phyloP scores from a whole-genome alignment of 495 filamentous ascomycete genomes.

The Hypomontagnella submonticulosa region DNA sequence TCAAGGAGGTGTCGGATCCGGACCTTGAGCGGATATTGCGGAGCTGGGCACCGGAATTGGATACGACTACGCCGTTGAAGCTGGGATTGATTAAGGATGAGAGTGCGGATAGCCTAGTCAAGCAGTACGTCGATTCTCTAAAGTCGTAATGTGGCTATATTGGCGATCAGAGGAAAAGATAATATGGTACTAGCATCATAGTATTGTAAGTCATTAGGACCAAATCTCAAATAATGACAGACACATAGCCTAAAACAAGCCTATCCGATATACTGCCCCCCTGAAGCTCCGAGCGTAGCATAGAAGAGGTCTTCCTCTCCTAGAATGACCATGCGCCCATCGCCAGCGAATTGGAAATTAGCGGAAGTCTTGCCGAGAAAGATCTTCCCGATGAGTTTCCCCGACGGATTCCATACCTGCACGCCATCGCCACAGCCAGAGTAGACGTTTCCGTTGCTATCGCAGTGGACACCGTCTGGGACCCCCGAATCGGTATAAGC shows the following conservation, averaged over 20 bases:
- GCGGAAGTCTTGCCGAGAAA: slow-evolving; percentile 56
- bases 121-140: slow-evolving; percentile 56
- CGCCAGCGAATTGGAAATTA: slow-evolving; percentile 69
- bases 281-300: slow-evolving; percentile 58
- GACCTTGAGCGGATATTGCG: slow-evolving; percentile 76
- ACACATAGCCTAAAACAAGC: too few species aligned
- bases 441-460: slow-evolving; percentile 70
- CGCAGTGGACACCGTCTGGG: slow-evolving; percentile 70
- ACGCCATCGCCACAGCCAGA: slow-evolving; percentile 69
- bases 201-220: too few species aligned
- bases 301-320: slow-evolving; percentile 63
- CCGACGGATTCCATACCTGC: slow-evolving; percentile 68
- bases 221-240: too few species aligned
- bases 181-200: too few species aligned
- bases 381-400: slow-evolving; percentile 69
- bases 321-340: slow-evolving; percentile 62
- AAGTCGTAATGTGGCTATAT: slow-evolving; percentile 31
- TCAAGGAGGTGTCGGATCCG: slow-evolving; percentile 74
- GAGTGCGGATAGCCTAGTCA: slow-evolving; percentile 66
- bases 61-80: slow-evolving; percentile 65
- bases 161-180: background rate
- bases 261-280: slow-evolving; percentile 40
- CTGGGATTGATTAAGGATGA: slow-evolving; percentile 72
- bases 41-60: slow-evolving; percentile 77
- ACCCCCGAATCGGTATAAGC: slow-evolving; percentile 65